Evolutionary conservation across 495 filamentous ascomycete genomes (phyloP), one percentile per base, ranked within the genome.

Genomic region (Jackrogersella multiformis): DNA sequence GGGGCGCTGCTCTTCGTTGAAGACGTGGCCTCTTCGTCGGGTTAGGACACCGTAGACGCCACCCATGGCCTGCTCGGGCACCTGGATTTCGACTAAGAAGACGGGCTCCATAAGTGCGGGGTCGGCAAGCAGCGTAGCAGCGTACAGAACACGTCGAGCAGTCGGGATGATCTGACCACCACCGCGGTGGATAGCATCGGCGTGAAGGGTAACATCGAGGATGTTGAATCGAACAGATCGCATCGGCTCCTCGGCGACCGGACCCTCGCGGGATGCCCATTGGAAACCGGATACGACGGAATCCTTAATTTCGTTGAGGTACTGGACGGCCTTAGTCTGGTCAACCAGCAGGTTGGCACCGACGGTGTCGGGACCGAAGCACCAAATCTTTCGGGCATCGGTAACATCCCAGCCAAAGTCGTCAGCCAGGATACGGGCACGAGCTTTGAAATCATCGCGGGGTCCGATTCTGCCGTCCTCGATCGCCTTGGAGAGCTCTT

Each of bases 231-330:
- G 92, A 79, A 96, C 81, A 56, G 90, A 87, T 78, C 95, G 91
- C 92, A 99, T 94, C 70, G 96, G 95, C 87, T 99, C 95, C 82
- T 99, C 95, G 70, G 90, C 93, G 76, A 99, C 80, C 71, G 95
- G 95, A 81, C 96, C 95, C 88, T 99, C 95, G 76, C 94, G 90
- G 70, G 94, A 92, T 56, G 95, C 95, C 95, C 96, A 98, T 81
- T 99, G 95, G 92, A 99, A 99, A 86, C 96, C 95, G 73, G 95
- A 99, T 72, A 98, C 94, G 71, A 99, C 90, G 64, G 95, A 98
- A 72, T 99, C 95, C 90, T 99, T 99, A 88, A 99, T 99, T 91
- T 99, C 95, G 86, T 94, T 94, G 61, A 99, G 86, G 89, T 98
- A 99, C 85, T 99, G 95, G 62, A 99, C 95, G 73, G 95, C 95